Evolutionary conservation across 2,329 filamentous ascomycete genomes (phyloP), one percentile per base, ranked within the genome.

Genomic region (Sporothrix schenckii): DNA sequence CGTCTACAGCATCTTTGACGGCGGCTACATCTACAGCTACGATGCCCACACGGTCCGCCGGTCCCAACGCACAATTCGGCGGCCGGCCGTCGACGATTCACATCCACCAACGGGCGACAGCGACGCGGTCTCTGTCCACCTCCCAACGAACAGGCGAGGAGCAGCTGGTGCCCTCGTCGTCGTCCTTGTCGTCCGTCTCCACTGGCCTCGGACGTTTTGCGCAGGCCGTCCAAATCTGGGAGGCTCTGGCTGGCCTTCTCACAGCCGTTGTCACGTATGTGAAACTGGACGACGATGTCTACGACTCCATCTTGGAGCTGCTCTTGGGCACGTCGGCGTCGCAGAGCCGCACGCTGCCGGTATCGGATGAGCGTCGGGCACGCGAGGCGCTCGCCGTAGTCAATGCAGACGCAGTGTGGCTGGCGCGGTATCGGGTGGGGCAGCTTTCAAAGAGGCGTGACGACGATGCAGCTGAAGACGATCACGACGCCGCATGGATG

Each of bases 351-450:
- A 56, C 70, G 53, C 56, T 73, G 34, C 53, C 72, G 41, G 74
- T 89, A 58, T 79, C 82, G 66, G 79, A 77, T 47, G 80, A 83
- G 39, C 69, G 75, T 1, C 81, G 86, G 63, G 84, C 90, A 13
- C 84, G 83, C 63, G 79, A 80, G 47, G 88, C 87, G 13, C 79
- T 95, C 60, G 88, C 91, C 74, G 80, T 77, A 3, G 80, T 90
- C 68, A 93, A 94, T 77, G 82, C 85, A 0, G 92, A 95, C 81
- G 90, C 91, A 1, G 89, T 95, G 4, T 96, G 92, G 92, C 79
- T 94, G 73, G 82, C 83, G 53, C 79, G 87, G 76, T 85, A 86
- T 70, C 44, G 61, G 0, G 30, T 49, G 6, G 71, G 73, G 4
- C 65, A 56, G 80, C 68, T 75, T 78, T 53, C 78, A 76, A 13